Conservation (phyloP, 1,284 basidiomycete genomes). For the Coniferiporia sulphurascens region DNA sequence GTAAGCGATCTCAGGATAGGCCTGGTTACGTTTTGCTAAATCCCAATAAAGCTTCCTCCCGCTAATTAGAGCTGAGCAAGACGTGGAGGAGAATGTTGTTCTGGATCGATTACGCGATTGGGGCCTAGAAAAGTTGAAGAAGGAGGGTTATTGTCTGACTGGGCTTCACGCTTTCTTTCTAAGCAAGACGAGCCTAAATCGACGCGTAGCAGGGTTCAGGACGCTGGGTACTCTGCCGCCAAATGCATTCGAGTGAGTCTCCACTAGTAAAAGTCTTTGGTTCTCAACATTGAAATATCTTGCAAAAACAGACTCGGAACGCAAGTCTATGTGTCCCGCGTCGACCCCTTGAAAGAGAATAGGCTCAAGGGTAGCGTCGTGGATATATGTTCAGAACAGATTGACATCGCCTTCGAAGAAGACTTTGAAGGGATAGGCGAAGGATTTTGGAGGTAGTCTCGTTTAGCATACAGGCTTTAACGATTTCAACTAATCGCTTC, state of each 20-base stretch:
- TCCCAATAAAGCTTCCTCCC: conserved; percentile 52
- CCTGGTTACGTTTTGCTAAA: neutral
- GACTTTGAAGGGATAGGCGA: conserved; percentile 40
- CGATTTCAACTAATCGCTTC: neutral
- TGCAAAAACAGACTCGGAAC: conserved; percentile 37
- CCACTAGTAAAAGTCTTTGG: neutral
- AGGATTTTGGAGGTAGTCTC: conserved; percentile 49
- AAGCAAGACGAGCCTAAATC: conserved; percentile 52
- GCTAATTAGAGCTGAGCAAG: conserved; percentile 60
- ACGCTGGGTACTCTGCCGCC: conserved; percentile 48
- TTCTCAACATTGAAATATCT: neutral
- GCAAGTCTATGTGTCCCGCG: conserved; percentile 57
- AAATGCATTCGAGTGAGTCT: conserved; percentile 57
- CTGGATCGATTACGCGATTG: conserved; percentile 61
- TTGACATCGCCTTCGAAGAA: conserved; percentile 56
- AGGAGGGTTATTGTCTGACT: conserved; percentile 68
- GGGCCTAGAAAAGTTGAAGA: conserved; percentile 50
- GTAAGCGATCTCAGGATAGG: conserved; percentile 28
- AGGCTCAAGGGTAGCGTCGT: conserved; percentile 50
- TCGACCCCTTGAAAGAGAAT: conserved; percentile 52
- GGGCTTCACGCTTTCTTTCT: conserved; percentile 62
- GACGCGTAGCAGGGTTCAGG: conserved; percentile 55
- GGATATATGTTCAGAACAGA: conserved; percentile 39
- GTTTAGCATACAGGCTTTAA: neutral
- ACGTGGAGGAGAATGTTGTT: conserved; percentile 53